These are phyloP conservation scores for Globisporangium abappressorium DNA, from an alignment of 352 stramenopile genomes.

Conservation along the genomic window DNA sequence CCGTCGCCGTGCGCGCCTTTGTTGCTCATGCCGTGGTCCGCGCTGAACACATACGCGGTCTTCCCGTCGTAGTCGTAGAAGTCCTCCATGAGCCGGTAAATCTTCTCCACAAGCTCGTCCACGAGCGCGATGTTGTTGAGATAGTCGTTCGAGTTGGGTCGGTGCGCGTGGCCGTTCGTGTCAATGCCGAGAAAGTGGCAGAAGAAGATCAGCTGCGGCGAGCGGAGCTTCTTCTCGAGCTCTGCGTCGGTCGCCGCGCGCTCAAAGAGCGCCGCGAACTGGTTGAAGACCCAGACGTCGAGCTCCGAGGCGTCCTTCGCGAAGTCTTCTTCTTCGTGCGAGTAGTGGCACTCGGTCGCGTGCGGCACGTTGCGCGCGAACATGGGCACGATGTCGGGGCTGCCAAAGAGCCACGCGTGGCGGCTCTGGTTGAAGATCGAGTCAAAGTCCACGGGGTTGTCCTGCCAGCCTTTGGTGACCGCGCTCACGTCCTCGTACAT, in stretches of 20 bases:
- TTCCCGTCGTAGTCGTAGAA: conserved; percentile 64
- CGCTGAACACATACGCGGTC: conserved; percentile 82
- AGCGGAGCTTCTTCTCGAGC: conserved; percentile 35
- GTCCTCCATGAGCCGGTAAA: conserved; percentile 49
- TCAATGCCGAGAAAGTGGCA: conserved; percentile 85
- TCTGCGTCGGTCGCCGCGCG: conserved; percentile 21
- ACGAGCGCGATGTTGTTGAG: conserved; percentile 83
- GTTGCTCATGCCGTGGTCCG: conserved; percentile 83
- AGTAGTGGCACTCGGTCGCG: conserved; percentile 68
- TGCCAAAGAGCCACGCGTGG: conserved; percentile 68
- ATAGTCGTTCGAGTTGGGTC: conserved; percentile 73
- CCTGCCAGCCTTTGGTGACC: conserved; percentile 85
- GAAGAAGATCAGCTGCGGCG: conserved; percentile 62
- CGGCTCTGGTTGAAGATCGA: conserved; percentile 83
- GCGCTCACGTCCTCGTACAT: conserved; percentile 89
- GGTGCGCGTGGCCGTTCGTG: conserved; percentile 83
- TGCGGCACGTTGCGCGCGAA: conserved; percentile 76
- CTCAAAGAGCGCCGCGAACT: conserved; percentile 43
- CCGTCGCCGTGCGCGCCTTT: conserved; percentile 82
- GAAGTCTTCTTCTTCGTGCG: conserved; percentile 79
- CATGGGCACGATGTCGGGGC: conserved; percentile 85
- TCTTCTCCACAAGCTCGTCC: conserved; percentile 72
- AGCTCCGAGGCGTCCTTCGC: conserved; percentile 70
- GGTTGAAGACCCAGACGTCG: conserved; percentile 75
- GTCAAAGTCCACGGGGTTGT: conserved; percentile 87